Conservation (phyloP, 2,329 filamentous ascomycete species). For the Zymoseptoria brevis region DNA sequence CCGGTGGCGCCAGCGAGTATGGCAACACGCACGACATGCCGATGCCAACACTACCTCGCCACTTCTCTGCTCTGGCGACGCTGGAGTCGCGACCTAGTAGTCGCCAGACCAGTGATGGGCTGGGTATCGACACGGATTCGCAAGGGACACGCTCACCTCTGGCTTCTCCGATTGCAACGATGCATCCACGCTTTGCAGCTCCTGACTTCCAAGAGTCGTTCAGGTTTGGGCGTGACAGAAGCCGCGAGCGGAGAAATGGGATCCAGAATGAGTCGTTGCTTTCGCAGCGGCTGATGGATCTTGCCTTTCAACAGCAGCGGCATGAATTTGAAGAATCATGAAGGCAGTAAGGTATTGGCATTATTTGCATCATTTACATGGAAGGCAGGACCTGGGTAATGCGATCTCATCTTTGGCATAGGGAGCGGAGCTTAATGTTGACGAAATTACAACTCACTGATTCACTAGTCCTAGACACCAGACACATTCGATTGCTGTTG, state of each 20-base stretch:
- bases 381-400: neutral
- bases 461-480: neutral
- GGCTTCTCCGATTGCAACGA: slow-evolving; percentile 7
- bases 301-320: slow-evolving; percentile 36
- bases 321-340: neutral
- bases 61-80: slow-evolving; percentile 17
- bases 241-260: slow-evolving; percentile 61
- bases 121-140: slow-evolving; percentile 20
- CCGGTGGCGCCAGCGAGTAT: slow-evolving; percentile 17
- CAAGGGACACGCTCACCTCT: slow-evolving; percentile 16
- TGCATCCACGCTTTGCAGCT: slow-evolving; percentile 5
- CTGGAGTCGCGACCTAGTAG: slow-evolving; percentile 26
- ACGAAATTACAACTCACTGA: neutral
- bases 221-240: slow-evolving; percentile 22
- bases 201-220: slow-evolving; percentile 16
- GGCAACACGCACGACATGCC: slow-evolving; percentile 17
- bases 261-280: slow-evolving; percentile 55
- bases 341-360: neutral
- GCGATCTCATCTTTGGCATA: neutral
- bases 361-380: neutral
- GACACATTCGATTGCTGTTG: neutral
- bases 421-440: neutral
- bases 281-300: slow-evolving; percentile 57
- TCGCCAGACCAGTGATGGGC: slow-evolving; percentile 20
- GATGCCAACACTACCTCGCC: slow-evolving; percentile 21